Base-by-base conservation (phyloP, 768 basidiomycete genomes). In the Hericium erinaceus region DNA sequence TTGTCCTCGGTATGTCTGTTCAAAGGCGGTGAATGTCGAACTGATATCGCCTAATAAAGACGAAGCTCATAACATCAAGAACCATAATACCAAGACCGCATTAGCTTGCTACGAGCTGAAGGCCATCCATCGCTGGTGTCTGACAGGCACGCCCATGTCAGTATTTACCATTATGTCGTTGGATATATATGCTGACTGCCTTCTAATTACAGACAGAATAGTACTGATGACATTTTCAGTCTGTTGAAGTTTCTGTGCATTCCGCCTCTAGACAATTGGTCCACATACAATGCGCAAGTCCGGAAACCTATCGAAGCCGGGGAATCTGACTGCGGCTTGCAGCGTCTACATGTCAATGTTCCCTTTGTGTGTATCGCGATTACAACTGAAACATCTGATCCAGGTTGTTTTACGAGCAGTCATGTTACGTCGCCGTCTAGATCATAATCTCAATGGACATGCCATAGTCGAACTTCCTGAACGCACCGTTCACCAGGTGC, bases 1-100 rank as follows among this genome's bases (percentile, higher is more conserved):
- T 40, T 3, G 39, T 40, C 39, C 39, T 40, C 16, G 39, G 39
- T 16, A 40, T 40, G 39, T 40, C 10, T 40, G 10, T 40, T 5
- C 2, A 22, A 22, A 22, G 22, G 2, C 22, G 22, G 22, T 22
- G 22, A 22, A 22, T 22, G 22, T 22, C 22, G 22, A 22, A 22
- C 22, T 22, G 2, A 22, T 22, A 22, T 1, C 22, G 22, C 22
- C 22, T 2, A 22, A 53, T 2, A 22, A 53, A 92, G 92, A 95
- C 66, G 92, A 95, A 65, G 93, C 93, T 0, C 93, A 95, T 67
- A 89, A 86, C 63, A 95, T 95, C 75, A 95, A 94, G 77, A 91
- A 92, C 65, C 76, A 80, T 52, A 84, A 77, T 33, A 88, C 85
- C 0, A 88, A 90, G 66, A 80, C 79, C 38, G 83, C 90, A 1